These are phyloP conservation scores for Mycena vitilis DNA, from an alignment of 768 basidiomycete species.

Conservation along the genomic window DNA sequence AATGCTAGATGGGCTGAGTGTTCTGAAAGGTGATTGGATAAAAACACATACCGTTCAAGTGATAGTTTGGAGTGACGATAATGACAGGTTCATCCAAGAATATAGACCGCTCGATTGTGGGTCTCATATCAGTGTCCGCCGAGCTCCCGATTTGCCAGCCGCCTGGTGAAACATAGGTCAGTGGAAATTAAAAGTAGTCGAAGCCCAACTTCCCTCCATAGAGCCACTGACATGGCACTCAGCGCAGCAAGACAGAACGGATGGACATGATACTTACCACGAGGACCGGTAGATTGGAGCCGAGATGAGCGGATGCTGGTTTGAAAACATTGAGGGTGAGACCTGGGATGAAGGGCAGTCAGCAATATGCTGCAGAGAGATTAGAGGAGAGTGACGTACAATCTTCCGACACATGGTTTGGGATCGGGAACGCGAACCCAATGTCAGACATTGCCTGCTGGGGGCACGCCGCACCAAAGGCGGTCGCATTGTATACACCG, in stretches of 20 bases:
- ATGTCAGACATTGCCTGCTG: slow-evolving; percentile 16
- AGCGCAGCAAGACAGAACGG: no score
- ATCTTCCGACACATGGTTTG: slow-evolving; percentile 18
- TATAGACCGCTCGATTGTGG: slow-evolving; percentile 48
- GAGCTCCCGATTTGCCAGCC: slow-evolving; percentile 49
- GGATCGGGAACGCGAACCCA: background rate
- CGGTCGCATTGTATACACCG: slow-evolving; percentile 48
- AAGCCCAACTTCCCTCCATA: slow-evolving; percentile 39
- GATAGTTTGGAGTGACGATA: slow-evolving; percentile 55
- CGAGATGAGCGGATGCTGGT: background rate
- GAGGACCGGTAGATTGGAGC: slow-evolving; percentile 21
- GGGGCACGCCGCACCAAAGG: slow-evolving; percentile 49
- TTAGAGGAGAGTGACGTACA: background rate
- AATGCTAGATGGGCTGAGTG: slow-evolving; percentile 39
- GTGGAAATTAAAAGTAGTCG: background rate
- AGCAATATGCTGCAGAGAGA: background rate
- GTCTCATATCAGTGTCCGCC: slow-evolving; percentile 36
- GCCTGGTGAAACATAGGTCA: slow-evolving; percentile 34
- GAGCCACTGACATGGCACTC: slow-evolving; percentile 42
- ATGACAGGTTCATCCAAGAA: slow-evolving; percentile 47
- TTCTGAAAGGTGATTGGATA: background rate
- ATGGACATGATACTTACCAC: slow-evolving; percentile 4
- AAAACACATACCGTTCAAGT: slow-evolving; percentile 20
- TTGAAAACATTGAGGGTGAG: slow-evolving; percentile 25
- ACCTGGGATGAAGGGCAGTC: background rate